Base-by-base conservation (phyloP, 345 rosid genomes). In the Pugionium cornutum region DNA sequence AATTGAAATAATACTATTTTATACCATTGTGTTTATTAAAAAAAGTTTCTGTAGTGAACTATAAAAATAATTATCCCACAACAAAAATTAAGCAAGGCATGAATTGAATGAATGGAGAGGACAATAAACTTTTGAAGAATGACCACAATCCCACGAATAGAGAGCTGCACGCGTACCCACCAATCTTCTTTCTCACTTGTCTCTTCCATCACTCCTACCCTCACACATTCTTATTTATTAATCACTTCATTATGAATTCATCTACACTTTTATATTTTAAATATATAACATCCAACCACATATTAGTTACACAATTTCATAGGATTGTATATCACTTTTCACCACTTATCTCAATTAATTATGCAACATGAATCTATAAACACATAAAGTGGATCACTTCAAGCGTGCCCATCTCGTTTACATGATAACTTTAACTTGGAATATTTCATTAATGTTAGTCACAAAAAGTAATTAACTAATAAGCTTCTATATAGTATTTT, bases 131-230 rank as follows among this genome's bases (percentile, higher is more conserved):
- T 18, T 18, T 18, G 18, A 18, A 18, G 18, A 18, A 79, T 82
- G 82, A 82, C 85, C 85, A 79, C 87, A 80, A 70, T 79, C 79
- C 85, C 86, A 79, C 84, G 55, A 68, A 74, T 70, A 73, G 62
- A 46, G 69, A 18, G 18, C 18, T 70, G 89, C 91, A 85, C 79
- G 90, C 90, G 95, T 86, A 85, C 60, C 82, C 89, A 85, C 86
- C 84, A 74, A 83, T 76, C 83, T 75, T 74, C 54, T 43, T 34
- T 56, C 40, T 18, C 18, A 18, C 18, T 18, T 18, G 18, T 18
- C 18, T 18, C 18, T 58, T 59, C 53, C 70, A 37, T 73, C 73
- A 73, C 77, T 60, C 50, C 50, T 29, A 34, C 70, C 26, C 70
- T 26, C 42, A 51, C 77, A 66, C 46, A 44, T 45, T 42, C 44